Conservation (phyloP, 1,284 basidiomycete species). For the Fomitopsis palustris region DNA sequence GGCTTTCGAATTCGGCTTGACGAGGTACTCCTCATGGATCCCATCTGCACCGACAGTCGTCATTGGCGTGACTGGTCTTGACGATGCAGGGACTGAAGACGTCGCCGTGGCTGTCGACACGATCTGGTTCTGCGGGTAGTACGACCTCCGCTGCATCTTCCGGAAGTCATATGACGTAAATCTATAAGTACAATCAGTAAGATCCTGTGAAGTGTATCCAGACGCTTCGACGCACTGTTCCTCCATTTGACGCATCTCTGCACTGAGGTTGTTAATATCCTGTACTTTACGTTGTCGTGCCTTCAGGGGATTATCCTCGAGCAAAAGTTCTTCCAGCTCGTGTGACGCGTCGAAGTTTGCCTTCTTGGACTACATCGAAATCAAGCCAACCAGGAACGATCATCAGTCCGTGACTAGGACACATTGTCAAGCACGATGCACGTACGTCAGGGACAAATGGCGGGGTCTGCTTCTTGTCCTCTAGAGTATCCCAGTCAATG, state of each 20-base stretch:
- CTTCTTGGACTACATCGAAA: slow-evolving; percentile 75
- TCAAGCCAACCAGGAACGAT: slow-evolving; percentile 2
- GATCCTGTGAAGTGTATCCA: not conserved
- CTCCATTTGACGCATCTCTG: slow-evolving; percentile 96
- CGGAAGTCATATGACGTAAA: slow-evolving; percentile 83
- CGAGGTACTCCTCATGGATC: slow-evolving; percentile 21
- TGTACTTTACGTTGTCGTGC: slow-evolving; percentile 90
- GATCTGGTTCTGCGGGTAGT: slow-evolving; percentile 74
- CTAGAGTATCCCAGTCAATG: slow-evolving; percentile 86
- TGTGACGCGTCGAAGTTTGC: slow-evolving; percentile 99
- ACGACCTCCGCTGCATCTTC: slow-evolving; percentile 80
- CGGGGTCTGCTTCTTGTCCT: slow-evolving; percentile 75
- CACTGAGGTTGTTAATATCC: slow-evolving; percentile 75
- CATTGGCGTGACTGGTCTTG: slow-evolving; percentile 44
- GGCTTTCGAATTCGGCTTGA: slow-evolving; percentile 25
- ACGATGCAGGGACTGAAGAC: slow-evolving; percentile 39
- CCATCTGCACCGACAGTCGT: slow-evolving; percentile 26
- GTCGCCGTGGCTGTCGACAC: slow-evolving; percentile 45
- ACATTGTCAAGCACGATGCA: slow-evolving; percentile 11
- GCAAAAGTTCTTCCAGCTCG: slow-evolving; percentile 90
- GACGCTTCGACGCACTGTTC: slow-evolving; percentile 71
- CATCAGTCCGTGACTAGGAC: slow-evolving; percentile 3
- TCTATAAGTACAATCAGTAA: slow-evolving; percentile 32
- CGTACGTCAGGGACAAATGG: slow-evolving; percentile 92
- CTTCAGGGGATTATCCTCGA: slow-evolving; percentile 97